Base-by-base conservation (phyloP, 2,329 filamentous ascomycete genomes). In the Ophiostoma triangulosporum region DNA sequence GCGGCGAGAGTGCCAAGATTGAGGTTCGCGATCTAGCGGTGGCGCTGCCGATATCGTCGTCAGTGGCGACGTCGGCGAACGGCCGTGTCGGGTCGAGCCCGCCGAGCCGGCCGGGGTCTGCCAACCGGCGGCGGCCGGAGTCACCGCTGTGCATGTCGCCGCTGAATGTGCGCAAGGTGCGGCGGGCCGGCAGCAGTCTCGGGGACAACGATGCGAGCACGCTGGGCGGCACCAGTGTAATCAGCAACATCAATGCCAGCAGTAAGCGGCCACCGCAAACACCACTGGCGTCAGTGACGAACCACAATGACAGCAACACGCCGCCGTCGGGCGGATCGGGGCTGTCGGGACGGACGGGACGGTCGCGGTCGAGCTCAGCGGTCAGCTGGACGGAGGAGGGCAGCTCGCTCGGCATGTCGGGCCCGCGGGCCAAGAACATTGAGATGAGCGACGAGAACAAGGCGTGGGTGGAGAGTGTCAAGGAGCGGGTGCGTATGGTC, bases 381-480 rank as follows among this genome's bases (percentile, higher is more conserved):
- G 59, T 78, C 6, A 74, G 73, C 58, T 81, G 77, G 77, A 70
- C 73, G 11, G 78, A 81, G 57, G 59, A 60, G 22, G 79, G 78
- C 58, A 75, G 71, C 60, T 73, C 74, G 8, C 73, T 88, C 6
- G 84, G 85, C 5, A 77, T 89, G 49, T 84, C 84, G 0, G 86
- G 86, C 0, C 85, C 85, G 1, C 79, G 76, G 48, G 73, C 76
- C 33, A 84, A 79, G 65, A 78, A 76, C 59, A 75, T 78, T 7
- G 77, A 74, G 63, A 85, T 81, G 69, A 86, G 81, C 54, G 80
- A 83, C 53, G 83, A 89, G 66, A 87, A 84, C 63, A 74, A 80
- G 55, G 81, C 83, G 36, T 93, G 87, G 87, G 84, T 93, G 9
- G 84, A 90, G 65, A 86, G 81, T 57, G 84, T 93, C 70, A 84